Conservation (phyloP, 129 eudicot species). For the Glebionis coronaria region DNA sequence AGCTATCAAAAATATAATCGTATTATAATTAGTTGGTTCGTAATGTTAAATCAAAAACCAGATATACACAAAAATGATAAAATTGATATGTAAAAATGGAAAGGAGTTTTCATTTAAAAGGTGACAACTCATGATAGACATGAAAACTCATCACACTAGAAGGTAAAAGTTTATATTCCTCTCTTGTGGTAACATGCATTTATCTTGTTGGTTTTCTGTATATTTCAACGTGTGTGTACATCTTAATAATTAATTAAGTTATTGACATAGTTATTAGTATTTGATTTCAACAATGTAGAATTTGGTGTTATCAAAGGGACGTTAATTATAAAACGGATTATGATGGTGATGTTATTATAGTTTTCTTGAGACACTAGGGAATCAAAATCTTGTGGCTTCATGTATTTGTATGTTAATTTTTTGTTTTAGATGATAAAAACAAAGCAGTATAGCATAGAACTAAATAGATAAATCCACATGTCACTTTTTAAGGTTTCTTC, state of each 20-base stretch:
- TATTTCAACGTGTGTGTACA: not conserved
- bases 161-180: constrained; percentile 12
- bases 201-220: not conserved
- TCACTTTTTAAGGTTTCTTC: not conserved
- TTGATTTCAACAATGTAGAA: constrained; percentile 13
- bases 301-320: constrained; percentile 28
- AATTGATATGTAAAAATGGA: not conserved
- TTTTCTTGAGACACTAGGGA: constrained; percentile 24
- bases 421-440: constrained; percentile 24
- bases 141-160: not conserved
- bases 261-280: not conserved
- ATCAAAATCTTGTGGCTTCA: constrained; percentile 12
- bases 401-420: constrained; percentile 17
- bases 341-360: constrained; percentile 20
- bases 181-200: constrained; percentile 15
- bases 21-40: too few species aligned
- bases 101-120: not conserved
- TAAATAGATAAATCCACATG: constrained; percentile 3
- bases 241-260: not conserved
- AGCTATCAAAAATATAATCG: too few species aligned
- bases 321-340: constrained; percentile 5
- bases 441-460: constrained; percentile 11
- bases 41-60: too few species aligned
- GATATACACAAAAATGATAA: too few species aligned
- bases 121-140: constrained; percentile 1